These are phyloP conservation scores for Aspergillus leporis DNA, from an alignment of 495 filamentous ascomycete genomes.

Conservation along the genomic window DNA sequence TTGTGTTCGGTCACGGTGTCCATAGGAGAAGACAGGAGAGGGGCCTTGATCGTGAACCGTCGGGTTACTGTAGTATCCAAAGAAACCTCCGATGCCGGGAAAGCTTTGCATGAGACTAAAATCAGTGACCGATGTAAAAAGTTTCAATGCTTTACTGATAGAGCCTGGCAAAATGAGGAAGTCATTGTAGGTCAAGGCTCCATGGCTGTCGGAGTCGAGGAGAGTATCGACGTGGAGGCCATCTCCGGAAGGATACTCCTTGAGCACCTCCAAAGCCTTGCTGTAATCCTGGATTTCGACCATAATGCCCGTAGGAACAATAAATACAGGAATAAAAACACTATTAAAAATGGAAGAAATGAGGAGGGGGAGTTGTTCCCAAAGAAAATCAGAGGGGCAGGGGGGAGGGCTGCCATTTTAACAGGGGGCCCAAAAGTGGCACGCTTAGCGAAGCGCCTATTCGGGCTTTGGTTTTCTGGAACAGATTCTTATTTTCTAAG, in stretches of 20 bases:
- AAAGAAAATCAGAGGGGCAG: too few species aligned
- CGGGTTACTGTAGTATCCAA: constrained; percentile 94
- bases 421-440: too few species aligned
- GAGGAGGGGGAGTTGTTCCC: too few species aligned
- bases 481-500: too few species aligned
- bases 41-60: constrained; percentile 89
- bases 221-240: constrained; percentile 81
- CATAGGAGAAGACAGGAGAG: constrained; percentile 96
- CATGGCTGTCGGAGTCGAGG: constrained; percentile 81
- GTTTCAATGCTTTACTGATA: constrained; percentile 51
- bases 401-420: too few species aligned
- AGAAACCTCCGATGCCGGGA: constrained; percentile 84
- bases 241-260: constrained; percentile 72
- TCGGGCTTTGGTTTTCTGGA: too few species aligned
- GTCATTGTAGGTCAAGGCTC: constrained; percentile 86
- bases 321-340: too few species aligned
- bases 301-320: constrained; percentile 47
- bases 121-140: constrained; percentile 7
- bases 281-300: constrained; percentile 55
- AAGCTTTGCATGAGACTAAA: constrained; percentile 63
- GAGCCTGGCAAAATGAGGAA: constrained; percentile 68
- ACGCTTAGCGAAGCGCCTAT: too few species aligned
- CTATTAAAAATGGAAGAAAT: too few species aligned
- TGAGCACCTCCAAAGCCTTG: constrained; percentile 75
- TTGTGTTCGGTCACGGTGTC: constrained; percentile 98